Percentiles rank a stretch among this genome's conserved stretches.
phyloP scores from a whole-genome alignment of 164 flowering plant species.

The Magnolia sinica region DNA sequence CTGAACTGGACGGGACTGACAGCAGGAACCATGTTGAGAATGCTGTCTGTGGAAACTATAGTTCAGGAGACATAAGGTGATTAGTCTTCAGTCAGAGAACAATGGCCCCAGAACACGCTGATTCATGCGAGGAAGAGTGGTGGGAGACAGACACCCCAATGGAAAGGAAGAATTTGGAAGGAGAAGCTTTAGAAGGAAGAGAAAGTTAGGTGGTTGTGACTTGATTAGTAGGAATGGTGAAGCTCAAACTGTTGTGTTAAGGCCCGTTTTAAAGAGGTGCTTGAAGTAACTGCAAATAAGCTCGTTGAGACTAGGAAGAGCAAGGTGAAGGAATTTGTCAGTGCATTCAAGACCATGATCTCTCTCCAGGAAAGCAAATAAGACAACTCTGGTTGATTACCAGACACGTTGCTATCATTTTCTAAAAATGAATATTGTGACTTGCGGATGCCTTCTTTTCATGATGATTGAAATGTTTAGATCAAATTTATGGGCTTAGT shows the following conservation, averaged over 20 bases:
- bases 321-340: conserved; percentile 88
- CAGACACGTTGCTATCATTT: neutral
- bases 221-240: conserved; percentile 17
- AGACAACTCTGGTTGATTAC: conserved; percentile 25
- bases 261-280: conserved; percentile 66
- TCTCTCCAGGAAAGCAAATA: conserved; percentile 70
- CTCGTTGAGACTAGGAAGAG: conserved; percentile 80
- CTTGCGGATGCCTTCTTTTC: neutral
- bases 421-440: neutral
- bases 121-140: conserved; percentile 32
- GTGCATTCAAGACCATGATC: conserved; percentile 89
- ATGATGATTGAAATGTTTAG: conserved; percentile 3
- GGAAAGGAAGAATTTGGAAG: conserved; percentile 11
- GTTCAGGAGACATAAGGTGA: conserved; percentile 48
- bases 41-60: conserved; percentile 21
- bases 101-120: conserved; percentile 42
- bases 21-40: conserved; percentile 3
- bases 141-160: conserved; percentile 13
- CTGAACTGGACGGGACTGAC: conserved; percentile 16
- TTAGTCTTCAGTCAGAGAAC: conserved; percentile 28
- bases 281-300: conserved; percentile 86
- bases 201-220: conserved; percentile 33
- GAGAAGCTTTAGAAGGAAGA: conserved; percentile 15
- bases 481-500: neutral
- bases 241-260: conserved; percentile 46